These are phyloP conservation scores for Aspergillus persii DNA, from an alignment of 2,329 filamentous ascomycete species.

Conservation along the genomic window DNA sequence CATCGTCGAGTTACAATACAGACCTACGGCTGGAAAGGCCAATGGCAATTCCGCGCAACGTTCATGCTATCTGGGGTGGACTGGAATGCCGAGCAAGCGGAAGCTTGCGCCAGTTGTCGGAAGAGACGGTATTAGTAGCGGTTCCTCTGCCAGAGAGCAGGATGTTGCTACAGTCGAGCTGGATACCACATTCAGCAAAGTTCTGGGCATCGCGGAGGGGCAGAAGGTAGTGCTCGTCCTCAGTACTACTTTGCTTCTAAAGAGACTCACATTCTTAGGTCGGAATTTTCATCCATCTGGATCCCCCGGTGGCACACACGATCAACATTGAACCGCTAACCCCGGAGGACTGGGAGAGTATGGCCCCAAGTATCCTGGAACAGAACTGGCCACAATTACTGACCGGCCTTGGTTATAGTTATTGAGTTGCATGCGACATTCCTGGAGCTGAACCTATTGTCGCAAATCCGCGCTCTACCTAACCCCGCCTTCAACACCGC, in stretches of 20 bases:
- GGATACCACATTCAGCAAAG: constrained; percentile 76
- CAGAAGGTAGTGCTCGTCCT: constrained; percentile 60
- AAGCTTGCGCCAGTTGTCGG: constrained; percentile 70
- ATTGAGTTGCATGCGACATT: constrained; percentile 97
- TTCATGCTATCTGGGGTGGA: constrained; percentile 91
- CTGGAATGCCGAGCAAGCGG: constrained; percentile 93
- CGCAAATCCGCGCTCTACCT: constrained; percentile 87
- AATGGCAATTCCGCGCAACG: constrained; percentile 54
- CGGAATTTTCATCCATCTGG: constrained; percentile 70
- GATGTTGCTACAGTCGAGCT: constrained; percentile 79
- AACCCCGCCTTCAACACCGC: constrained; percentile 69
- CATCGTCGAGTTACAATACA: constrained; percentile 84
- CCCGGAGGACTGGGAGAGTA: constrained; percentile 91
- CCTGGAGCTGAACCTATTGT: constrained; percentile 86
- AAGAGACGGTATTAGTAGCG: constrained; percentile 67
- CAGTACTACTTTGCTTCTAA: constrained; percentile 23
- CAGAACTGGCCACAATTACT: constrained; percentile 2
- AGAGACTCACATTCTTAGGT: constrained; percentile 47
- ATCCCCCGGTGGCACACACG: constrained; percentile 87
- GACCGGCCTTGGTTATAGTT: constrained; percentile 46
- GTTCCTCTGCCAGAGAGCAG: constrained; percentile 63
- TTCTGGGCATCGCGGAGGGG: constrained; percentile 74
- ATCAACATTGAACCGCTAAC: constrained; percentile 96
- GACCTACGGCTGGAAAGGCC: constrained; percentile 55
- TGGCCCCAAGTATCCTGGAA: constrained; percentile 16